Base-by-base conservation (phyloP, 2,329 filamentous ascomycete genomes). In the Drechslerella coelobrocha region DNA sequence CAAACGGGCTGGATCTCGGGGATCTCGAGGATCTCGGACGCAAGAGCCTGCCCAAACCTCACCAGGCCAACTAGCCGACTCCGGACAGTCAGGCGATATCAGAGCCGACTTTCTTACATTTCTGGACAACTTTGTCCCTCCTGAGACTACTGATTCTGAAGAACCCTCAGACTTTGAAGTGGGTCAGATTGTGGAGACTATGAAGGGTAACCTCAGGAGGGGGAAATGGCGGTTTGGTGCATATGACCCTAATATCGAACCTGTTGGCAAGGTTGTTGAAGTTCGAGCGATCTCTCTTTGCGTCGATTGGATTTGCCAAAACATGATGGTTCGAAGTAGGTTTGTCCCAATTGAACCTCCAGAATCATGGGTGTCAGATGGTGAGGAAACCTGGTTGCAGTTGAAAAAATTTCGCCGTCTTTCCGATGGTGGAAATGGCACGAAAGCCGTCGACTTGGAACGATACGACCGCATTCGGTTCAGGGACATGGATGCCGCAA, bases 201-300 rank as follows among this genome's bases (percentile, higher is more conserved):
- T 82, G 69, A 83, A 83, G 68, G 81, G 79, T 24, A 83, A 83
- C 60, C 76, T 87, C 41, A 78, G 81, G 21, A 79, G 80, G 50
- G 84, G 84, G 0, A 78, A 79, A 19, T 86, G 84, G 83, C 79
- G 81, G 60, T 82, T 80, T 61, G 84, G 84, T 4, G 78, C 79
- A 24, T 85, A 83, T 73, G 80, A 82, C 54, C 79, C 81, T n/a
- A 81, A 82, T 53, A 76, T 83, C 10, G 76, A 77, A 12, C 81
- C 83, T 0, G 77, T 82, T 21, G 85, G 84, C 24, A 80, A 82
- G 8, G 81, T 87, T 0, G 80, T 86, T 17, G 80, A 82, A 37
- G 81, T 83, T 2, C 79, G 82, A 19, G 77, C 81, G 4, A 75
- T 80, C 19, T 77, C 78, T 9, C 76, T 84, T 17, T 79, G 81